phyloP scores from a whole-genome alignment of 2,329 filamentous ascomycete species.

The Hymenoscyphus repandus region DNA sequence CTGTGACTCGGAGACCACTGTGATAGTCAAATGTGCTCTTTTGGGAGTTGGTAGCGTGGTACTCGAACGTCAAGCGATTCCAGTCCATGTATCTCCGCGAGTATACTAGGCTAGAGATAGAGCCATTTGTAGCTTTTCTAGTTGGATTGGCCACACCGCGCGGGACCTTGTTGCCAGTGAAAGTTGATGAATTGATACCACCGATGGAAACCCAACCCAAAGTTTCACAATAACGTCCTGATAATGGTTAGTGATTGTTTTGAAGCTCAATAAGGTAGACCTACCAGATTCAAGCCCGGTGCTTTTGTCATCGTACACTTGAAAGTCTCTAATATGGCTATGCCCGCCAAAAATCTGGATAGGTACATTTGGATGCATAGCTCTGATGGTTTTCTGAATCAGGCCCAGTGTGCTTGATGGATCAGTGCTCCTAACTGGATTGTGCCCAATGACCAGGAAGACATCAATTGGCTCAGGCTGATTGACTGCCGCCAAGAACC shows the following conservation, averaged over 20 bases:
- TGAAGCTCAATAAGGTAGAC: not conserved
- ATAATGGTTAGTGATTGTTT: not conserved
- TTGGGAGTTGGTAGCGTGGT: conserved; percentile 72
- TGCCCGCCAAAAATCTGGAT: conserved; percentile 90
- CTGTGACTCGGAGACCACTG: conserved; percentile 64
- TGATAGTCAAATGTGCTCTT: conserved; percentile 67
- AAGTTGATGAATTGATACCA: conserved; percentile 39
- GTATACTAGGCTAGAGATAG: conserved; percentile 42
- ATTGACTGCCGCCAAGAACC: conserved; percentile 76
- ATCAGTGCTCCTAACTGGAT: conserved; percentile 55
- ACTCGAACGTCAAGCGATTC: conserved; percentile 70
- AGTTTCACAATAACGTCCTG: conserved; percentile 77
- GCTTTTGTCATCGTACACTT: conserved; percentile 68
- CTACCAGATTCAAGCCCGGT: conserved; percentile 74
- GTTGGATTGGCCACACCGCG: conserved; percentile 31
- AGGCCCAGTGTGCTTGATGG: conserved; percentile 66
- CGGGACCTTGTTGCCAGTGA: conserved; percentile 20
- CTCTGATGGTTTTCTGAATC: conserved; percentile 72
- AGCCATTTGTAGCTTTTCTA: conserved; percentile 21
- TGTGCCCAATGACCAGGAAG: conserved; percentile 79
- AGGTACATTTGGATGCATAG: conserved; percentile 67
- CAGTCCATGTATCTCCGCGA: conserved; percentile 84
- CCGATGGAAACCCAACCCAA: conserved; percentile 85
- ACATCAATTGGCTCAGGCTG: conserved; percentile 69
- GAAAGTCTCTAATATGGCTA: conserved; percentile 78